Evolutionary conservation across 2,329 filamentous ascomycete species (phyloP), one percentile per base, ranked within the genome.

Genomic region (Xylaria sp.): DNA sequence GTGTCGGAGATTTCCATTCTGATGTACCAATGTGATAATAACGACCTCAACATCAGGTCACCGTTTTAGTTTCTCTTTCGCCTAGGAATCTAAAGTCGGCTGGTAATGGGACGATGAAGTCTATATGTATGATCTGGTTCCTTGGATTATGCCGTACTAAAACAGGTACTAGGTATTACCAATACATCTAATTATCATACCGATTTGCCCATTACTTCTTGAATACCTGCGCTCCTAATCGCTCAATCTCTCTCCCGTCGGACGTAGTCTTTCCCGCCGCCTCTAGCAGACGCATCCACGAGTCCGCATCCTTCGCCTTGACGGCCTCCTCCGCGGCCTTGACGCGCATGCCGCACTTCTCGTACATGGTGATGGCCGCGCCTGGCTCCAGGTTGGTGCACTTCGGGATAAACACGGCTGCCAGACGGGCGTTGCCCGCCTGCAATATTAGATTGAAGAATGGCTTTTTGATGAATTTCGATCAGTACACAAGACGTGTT

Each of bases 291-390:
- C 90, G 85, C 75, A 91, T 88, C 81, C 97, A 89, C n/a, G 90
- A 84, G 74, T 90, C 91, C 58, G 89, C 84, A 78, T 99, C 93
- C 81, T 92, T 97, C 69, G 88, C 86, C 82, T 90, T 93, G 69
- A 94, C 87, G 2, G 96, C 95, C 82, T 98, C 96, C 82, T 98
- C 94, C 3, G 92, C 96, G 2, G 96, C 96, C 82, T 93, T 94
- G 34, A 92, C 88, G 54, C 94, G 85, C 90, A 97, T 89, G 20
- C 95, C 95, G 80, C 96, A 98, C 82, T 97, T 97, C 76, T 97
- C 90, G 87, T 94, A 99, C 95, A 99, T 98, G 74, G 91, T 88
- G 65, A 97, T 91, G 3, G 91, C 85, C 75, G 94, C 92, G 2
- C 88, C 86, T 0, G 88, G 84, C 54, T 90, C 87, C 56, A 97